phyloP scores from a whole-genome alignment of 768 basidiomycete genomes.

The Psilocybe azurescens region DNA sequence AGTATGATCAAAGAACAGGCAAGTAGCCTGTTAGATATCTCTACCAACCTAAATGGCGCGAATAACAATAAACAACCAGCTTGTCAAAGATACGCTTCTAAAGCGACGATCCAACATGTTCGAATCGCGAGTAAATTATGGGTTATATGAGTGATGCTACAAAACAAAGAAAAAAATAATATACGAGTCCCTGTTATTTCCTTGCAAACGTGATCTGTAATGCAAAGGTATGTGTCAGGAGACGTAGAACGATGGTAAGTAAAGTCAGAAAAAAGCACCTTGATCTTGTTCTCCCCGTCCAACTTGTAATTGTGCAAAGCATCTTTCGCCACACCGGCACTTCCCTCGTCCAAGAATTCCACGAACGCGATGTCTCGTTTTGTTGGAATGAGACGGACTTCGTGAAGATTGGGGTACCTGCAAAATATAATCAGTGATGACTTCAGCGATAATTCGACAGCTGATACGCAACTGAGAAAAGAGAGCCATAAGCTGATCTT shows the following conservation, averaged over 20 bases:
- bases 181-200: conserved; percentile 47
- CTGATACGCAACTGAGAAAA: conserved; percentile 80
- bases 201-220: conserved; percentile 75
- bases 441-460: background rate
- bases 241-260: conserved; percentile 1
- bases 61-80: no score
- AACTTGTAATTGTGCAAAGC: conserved; percentile 97
- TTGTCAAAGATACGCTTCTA: background rate
- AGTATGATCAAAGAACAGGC: no score
- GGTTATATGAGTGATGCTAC: conserved; percentile 21
- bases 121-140: conserved; percentile 6
- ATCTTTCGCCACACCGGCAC: conserved; percentile 91
- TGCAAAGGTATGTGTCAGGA: conserved; percentile 2
- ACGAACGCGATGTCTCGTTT: conserved; percentile 99
- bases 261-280: conserved; percentile 54
- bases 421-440: conserved; percentile 3
- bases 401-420: conserved; percentile 94
- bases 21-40: no score
- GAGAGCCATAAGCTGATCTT: conserved; percentile 87
- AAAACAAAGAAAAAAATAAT: conserved; percentile 17
- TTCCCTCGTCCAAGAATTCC: conserved; percentile 93
- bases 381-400: conserved; percentile 98
- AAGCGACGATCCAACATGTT: background rate
- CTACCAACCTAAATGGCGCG: no score
- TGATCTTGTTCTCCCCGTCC: conserved; percentile 98